Base-by-base conservation (phyloP, 169 alveolate species). In the Eimeria sp. region DNA sequence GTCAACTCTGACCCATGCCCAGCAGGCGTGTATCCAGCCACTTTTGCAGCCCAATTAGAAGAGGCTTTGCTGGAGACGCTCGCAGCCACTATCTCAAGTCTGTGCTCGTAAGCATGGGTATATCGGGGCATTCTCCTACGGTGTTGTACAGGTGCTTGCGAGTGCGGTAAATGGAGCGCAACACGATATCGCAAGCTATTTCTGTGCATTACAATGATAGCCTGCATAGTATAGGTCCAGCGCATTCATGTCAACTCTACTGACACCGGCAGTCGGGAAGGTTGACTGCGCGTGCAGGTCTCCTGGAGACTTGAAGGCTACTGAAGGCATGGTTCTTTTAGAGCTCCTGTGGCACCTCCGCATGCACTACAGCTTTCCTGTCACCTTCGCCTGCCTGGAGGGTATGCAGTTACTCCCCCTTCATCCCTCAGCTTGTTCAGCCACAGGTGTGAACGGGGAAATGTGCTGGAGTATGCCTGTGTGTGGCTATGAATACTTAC, bases 281-380 rank as follows among this genome's bases (percentile, higher is more conserved):
- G 30, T 49, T 30, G 78, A 30, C 22, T 30, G 49, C 27, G 92
- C 78, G 80, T 40, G n/a, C 92, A 86, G 92, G 30, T 22, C 40
- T 20, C 92, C 92, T 30, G 80, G 75, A 27, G 92, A 86, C 45
- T 20, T 86, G 58, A 86, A 34, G 40, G 40, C 80, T 14, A 40
- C 49, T 18, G 92, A 86, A 58, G 63, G 65, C 22, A 61, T 86
- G 61, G 27, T 34, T 61, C 92, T 86, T 47, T 40, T 86, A 22
- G 92, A 86, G 34, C 22, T 40, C 65, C 80, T 86, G 16, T 86
- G 92, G 92, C 78, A 86, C 40, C 92, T 86, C 43, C 92, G 78
- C 78, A 63, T 30, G 92, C 78, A n/a, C 92, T 72, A 61, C 27
- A 61, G 78, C 70, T 40, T 86, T 61, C 49, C 80, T 61, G 67